phyloP scores from a whole-genome alignment of 345 rosid genomes.

The Dipteronia sinensis region DNA sequence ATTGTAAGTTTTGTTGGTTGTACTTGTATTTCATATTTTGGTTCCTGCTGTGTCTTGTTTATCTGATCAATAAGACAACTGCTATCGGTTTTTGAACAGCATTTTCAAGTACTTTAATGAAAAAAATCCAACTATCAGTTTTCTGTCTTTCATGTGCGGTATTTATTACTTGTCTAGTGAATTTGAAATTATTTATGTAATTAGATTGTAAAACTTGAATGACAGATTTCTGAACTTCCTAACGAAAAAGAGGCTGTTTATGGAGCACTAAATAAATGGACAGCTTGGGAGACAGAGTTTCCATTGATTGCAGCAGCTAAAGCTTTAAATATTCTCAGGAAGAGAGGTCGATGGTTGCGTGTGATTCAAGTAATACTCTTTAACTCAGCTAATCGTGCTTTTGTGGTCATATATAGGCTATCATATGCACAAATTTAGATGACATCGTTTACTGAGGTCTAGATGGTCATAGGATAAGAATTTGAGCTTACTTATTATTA shows the following conservation, averaged over 20 bases:
- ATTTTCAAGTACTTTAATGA: not conserved
- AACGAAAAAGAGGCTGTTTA: constrained; percentile 81
- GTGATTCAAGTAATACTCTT: constrained; percentile 72
- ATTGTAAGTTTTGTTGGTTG: constrained; percentile 43
- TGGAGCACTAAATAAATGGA: constrained; percentile 83
- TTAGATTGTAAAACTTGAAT: constrained; percentile 16
- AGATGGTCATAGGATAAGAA: not conserved
- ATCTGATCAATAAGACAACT: not conserved
- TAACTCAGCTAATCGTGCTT: not conserved
- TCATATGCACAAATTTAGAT: not conserved
- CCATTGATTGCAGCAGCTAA: constrained; percentile 77
- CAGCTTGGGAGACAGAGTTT: constrained; percentile 87
- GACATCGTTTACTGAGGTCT: not conserved
- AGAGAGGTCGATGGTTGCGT: constrained; percentile 72
- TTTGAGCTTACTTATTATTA: not conserved
- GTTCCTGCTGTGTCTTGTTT: not conserved
- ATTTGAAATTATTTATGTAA: not conserved
- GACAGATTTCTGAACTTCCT: constrained; percentile 75
- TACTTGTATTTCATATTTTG: not conserved
- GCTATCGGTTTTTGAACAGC: not conserved
- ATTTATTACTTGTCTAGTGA: not conserved
- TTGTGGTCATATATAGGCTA: not conserved
- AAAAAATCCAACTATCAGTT: not conserved
- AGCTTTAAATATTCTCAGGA: constrained; percentile 63
- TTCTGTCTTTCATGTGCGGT: not conserved